Conservation (phyloP, 1,284 basidiomycete species). For the Cystobasidium slooffiae region DNA sequence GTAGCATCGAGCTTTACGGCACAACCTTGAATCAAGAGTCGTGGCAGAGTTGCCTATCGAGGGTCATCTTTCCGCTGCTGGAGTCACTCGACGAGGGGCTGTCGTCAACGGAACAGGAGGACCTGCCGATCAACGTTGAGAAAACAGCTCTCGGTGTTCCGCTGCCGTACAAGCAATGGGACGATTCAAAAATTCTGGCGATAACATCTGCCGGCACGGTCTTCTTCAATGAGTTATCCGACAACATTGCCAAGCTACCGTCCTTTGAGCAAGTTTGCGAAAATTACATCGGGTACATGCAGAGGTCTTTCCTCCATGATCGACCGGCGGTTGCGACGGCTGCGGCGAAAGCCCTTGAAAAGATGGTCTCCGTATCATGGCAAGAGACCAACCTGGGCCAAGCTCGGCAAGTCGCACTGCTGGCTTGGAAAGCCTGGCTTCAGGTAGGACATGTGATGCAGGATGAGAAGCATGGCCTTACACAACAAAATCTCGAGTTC, state of each 20-base stretch:
- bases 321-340: conserved; percentile 73
- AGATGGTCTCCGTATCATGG: conserved; percentile 62
- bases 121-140: background rate
- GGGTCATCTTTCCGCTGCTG: conserved; percentile 84
- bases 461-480: conserved; percentile 56
- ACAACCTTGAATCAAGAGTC: conserved; percentile 74
- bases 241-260: conserved; percentile 75
- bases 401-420: conserved; percentile 62
- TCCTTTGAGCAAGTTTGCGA: conserved; percentile 72
- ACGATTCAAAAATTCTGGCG: conserved; percentile 85
- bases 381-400: conserved; percentile 62
- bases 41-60: conserved; percentile 87
- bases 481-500: conserved; percentile 83
- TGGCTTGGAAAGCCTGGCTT: conserved; percentile 73
- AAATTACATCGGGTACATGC: conserved; percentile 70
- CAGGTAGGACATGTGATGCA: conserved; percentile 65
- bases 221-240: conserved; percentile 61
- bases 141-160: conserved; percentile 32
- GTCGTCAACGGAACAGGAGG: background rate
- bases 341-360: conserved; percentile 78
- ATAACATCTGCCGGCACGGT: conserved; percentile 82
- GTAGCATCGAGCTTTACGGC: conserved; percentile 91
- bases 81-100: conserved; percentile 63
- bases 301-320: conserved; percentile 71
- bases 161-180: conserved; percentile 63